A percentile compares a stretch with the other conserved stretches of the same genome.
phyloP scores from a whole-genome alignment of 2,329 filamentous ascomycete species.

The Epicoccum nigrum region DNA sequence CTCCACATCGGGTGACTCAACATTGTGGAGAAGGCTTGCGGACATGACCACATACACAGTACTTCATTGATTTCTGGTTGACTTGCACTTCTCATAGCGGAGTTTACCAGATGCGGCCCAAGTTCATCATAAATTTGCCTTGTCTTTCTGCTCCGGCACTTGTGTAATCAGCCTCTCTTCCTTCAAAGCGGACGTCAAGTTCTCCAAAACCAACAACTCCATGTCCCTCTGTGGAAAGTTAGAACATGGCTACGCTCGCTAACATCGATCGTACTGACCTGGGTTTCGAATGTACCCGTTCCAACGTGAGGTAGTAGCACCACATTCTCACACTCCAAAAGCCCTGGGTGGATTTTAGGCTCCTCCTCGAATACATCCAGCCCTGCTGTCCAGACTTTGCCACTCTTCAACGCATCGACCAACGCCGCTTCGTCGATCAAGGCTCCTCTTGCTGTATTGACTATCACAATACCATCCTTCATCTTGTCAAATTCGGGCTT shows the following conservation, averaged over 20 bases:
- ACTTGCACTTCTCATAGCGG: no score
- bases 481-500: slow-evolving; percentile 58
- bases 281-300: slow-evolving; percentile 65
- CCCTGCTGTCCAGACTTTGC: slow-evolving; percentile 61
- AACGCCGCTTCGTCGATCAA: slow-evolving; percentile 64
- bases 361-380: slow-evolving; percentile 66
- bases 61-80: slow-evolving; percentile 19
- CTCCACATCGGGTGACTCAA: slow-evolving; percentile 5
- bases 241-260: slow-evolving; percentile 3
- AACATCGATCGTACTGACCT: slow-evolving; percentile 43
- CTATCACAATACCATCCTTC: slow-evolving; percentile 62
- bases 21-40: background rate
- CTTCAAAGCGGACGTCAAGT: slow-evolving; percentile 62
- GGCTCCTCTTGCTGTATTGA: slow-evolving; percentile 64
- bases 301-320: slow-evolving; percentile 67
- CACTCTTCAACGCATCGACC: slow-evolving; percentile 59
- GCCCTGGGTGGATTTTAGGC: slow-evolving; percentile 59
- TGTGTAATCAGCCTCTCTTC: slow-evolving; percentile 64
- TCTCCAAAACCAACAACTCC: slow-evolving; percentile 65
- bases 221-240: slow-evolving; percentile 55
- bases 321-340: slow-evolving; percentile 56
- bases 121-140: slow-evolving; percentile 34
- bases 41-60: slow-evolving; percentile 1
- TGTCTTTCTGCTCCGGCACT: slow-evolving; percentile 62
- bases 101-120: background rate